These are phyloP conservation scores for Margaritispora aquatica DNA, from an alignment of 495 filamentous ascomycete species.

Conservation along the genomic window DNA sequence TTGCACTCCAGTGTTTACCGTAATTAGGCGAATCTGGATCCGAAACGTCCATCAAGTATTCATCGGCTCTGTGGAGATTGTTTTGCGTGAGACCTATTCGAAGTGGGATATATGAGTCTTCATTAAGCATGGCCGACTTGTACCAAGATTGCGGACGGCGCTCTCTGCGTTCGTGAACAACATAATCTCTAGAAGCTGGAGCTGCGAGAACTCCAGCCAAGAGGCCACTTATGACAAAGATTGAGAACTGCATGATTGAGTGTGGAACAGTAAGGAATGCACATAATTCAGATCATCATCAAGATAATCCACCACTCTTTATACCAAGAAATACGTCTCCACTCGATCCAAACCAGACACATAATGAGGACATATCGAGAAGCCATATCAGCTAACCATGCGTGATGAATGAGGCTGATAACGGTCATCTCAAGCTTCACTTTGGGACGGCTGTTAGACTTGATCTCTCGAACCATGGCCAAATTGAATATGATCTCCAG, in stretches of 20 bases:
- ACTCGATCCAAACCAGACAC: neutral
- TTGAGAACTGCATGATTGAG: conserved; percentile 10
- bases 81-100: conserved; percentile 9
- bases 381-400: neutral
- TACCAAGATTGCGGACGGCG: conserved; percentile 6
- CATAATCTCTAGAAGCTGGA: conserved; percentile 14
- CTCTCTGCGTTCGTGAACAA: conserved; percentile 17
- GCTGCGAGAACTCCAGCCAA: conserved; percentile 10
- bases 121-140: conserved; percentile 7
- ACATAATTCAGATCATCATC: neutral
- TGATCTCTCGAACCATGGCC: no score
- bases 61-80: conserved; percentile 11
- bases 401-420: neutral
- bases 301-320: neutral
- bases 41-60: conserved; percentile 15
- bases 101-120: conserved; percentile 3
- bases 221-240: conserved; percentile 9
- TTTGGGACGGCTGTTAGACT: no score
- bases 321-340: neutral
- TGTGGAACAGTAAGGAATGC: neutral
- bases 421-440: neutral
- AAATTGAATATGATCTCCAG: neutral
- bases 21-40: conserved; percentile 16
- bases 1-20: conserved; percentile 17
- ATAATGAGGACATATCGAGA: neutral